Percentiles rank a stretch among this genome's conserved stretches.
These are phyloP conservation scores for Mercurialis annua DNA, from an alignment of 345 rosid species.

Conservation along the genomic window DNA sequence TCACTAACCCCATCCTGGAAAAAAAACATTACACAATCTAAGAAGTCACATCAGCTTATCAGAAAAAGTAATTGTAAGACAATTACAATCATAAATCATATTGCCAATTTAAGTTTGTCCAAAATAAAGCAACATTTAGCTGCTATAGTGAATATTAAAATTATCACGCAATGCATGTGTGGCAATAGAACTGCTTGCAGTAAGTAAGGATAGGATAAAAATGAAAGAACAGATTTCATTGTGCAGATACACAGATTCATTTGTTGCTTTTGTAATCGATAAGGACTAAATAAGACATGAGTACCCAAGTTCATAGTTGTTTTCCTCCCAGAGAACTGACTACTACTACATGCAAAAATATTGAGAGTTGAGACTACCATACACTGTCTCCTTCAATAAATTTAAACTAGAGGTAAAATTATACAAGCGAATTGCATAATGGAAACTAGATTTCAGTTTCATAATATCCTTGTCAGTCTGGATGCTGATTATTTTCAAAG, in stretches of 20 bases:
- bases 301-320: neutral
- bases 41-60: neutral
- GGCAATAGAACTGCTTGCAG: neutral
- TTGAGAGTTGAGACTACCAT: neutral
- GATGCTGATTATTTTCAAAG: neutral
- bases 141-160: neutral
- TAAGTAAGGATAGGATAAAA: neutral
- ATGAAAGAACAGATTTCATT: neutral
- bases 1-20: neutral
- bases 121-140: neutral
- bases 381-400: neutral
- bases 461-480: neutral
- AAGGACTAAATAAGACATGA: neutral
- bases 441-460: neutral
- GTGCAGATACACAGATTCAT: neutral
- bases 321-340: neutral
- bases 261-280: neutral
- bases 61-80: neutral
- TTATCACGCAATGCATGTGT: neutral
- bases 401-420: slow-evolving; percentile 1
- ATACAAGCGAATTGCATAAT: neutral
- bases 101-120: neutral
- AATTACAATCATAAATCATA: neutral
- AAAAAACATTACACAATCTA: neutral
- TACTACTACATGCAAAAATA: neutral